Evolutionary conservation across 306 rosid species (phyloP).

Genomic region (Pueraria montana): DNA sequence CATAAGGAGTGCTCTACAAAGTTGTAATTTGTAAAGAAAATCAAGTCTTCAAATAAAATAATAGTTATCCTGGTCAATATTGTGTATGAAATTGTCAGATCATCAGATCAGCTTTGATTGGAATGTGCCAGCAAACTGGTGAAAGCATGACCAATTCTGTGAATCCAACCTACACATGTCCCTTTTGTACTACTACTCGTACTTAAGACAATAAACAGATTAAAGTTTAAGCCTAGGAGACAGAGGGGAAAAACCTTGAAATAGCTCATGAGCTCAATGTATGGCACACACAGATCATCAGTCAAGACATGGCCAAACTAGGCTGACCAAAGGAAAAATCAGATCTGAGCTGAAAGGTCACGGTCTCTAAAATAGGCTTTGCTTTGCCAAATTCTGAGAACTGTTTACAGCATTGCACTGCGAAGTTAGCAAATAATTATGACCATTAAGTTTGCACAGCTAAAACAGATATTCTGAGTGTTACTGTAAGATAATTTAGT

Average conservation of each 20-base stretch:
- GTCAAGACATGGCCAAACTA: slow-evolving; percentile 43
- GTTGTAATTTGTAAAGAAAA: slow-evolving; percentile 35
- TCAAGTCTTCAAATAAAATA: slow-evolving; percentile 17
- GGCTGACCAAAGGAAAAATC: slow-evolving; percentile 45
- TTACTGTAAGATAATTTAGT: neutral
- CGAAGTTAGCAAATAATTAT: slow-evolving; percentile 35
- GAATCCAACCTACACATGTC: slow-evolving; percentile 43
- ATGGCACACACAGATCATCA: slow-evolving; percentile 39
- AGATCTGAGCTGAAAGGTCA: slow-evolving; percentile 39
- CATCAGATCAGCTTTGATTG: slow-evolving; percentile 30
- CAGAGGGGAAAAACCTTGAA: slow-evolving; percentile 48
- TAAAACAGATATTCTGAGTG: slow-evolving; percentile 16
- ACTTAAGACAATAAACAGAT: slow-evolving; percentile 33
- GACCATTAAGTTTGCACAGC: slow-evolving; percentile 24
- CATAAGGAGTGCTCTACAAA: slow-evolving; percentile 16
- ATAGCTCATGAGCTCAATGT: slow-evolving; percentile 44
- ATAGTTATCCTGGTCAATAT: slow-evolving; percentile 2
- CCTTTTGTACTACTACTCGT: slow-evolving; percentile 35
- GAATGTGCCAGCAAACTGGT: slow-evolving; percentile 41
- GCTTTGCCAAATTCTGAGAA: slow-evolving; percentile 19
- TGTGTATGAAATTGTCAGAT: slow-evolving; percentile 13
- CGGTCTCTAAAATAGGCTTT: slow-evolving; percentile 25
- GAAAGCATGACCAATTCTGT: slow-evolving; percentile 42
- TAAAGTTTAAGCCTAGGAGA: neutral
- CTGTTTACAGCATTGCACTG: slow-evolving; percentile 28